Evolutionary conservation across 306 rosid genomes (phyloP), one percentile per base, ranked within the genome.

Genomic region (Phaseolus lunatus): DNA sequence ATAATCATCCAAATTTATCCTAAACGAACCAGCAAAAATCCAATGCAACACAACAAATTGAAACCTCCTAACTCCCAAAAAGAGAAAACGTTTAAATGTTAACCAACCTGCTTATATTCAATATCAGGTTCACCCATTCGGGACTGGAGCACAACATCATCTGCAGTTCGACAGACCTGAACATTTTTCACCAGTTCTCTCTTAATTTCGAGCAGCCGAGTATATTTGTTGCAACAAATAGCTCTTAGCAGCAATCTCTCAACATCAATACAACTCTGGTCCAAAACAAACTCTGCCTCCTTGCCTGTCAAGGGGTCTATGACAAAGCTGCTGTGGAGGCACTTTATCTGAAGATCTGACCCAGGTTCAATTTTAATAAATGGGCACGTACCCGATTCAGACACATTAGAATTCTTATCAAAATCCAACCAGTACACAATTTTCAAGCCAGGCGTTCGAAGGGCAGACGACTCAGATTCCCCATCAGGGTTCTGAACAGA

Each of bases 341-440:
- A 96, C 81, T 86, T 96, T 75, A 96, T 87, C 82, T 89, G 97
- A 77, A 93, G 86, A 89, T 93, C 96, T 35, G 89, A 80, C 77
- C 94, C 98, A 10, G 98, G 97, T 84, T 96, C 99, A 84, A 96
- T 91, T 85, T 87, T 92, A 53, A 96, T 87, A 84, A 78, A 89
- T 3, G 97, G 97, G 79, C 97, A 89, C 15, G 84, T 82, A 64
- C 87, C 93, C 23, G 91, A 80, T 37, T 89, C 99, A 74, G 92
- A 69, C 47, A 47, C 65, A 20, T 90, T 86, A 49, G 80, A 76
- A 79, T 75, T 96, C 71, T 95, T 95, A 84, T 96, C 99, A 68
- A 88, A 85, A 82, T 96, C 97, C 65, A 96, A 83, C 99, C 98
- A 96, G 84, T 96, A 96, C 41, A 96, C 59, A 81, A 96, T 77